A percentile compares a stretch with the other conserved stretches of the same genome.
phyloP scores from a whole-genome alignment of 2,329 filamentous ascomycete genomes.

The Epichloe gansuensis region DNA sequence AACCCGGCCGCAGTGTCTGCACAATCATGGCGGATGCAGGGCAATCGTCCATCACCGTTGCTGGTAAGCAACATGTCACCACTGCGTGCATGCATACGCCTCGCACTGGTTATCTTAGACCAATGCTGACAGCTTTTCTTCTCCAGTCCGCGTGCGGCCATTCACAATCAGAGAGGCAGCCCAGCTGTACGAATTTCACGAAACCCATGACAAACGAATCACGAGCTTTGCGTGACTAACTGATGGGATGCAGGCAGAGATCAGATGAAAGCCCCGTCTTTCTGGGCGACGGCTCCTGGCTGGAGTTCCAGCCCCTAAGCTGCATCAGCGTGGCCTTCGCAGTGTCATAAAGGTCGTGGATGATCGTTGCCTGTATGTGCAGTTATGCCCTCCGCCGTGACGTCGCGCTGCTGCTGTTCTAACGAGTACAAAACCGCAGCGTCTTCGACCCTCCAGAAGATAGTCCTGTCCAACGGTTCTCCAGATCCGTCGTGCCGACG shows the following conservation, averaged over 20 bases:
- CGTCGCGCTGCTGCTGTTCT: background rate
- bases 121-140: conserved; percentile 15
- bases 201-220: background rate
- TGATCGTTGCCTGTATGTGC: conserved; percentile 79
- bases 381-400: background rate
- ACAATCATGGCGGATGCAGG: conserved; percentile 17
- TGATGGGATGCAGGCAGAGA: conserved; percentile 33
- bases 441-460: conserved; percentile 97
- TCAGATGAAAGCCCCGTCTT: conserved; percentile 81
- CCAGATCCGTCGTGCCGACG: conserved; percentile 64
- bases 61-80: conserved; percentile 27
- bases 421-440: conserved; percentile 32
- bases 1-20: background rate
- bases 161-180: conserved; percentile 88
- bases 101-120: background rate
- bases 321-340: conserved; percentile 74
- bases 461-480: conserved; percentile 79
- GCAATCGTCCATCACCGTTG: conserved; percentile 45
- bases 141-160: conserved; percentile 53
- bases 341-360: conserved; percentile 94
- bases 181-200: conserved; percentile 50
- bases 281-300: conserved; percentile 91
- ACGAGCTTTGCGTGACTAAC: conserved; percentile 3
- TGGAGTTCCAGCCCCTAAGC: conserved; percentile 70
- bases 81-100: background rate